Base-by-base conservation (phyloP, 305 asterid genomes). In the Fraxinus platypoda region DNA sequence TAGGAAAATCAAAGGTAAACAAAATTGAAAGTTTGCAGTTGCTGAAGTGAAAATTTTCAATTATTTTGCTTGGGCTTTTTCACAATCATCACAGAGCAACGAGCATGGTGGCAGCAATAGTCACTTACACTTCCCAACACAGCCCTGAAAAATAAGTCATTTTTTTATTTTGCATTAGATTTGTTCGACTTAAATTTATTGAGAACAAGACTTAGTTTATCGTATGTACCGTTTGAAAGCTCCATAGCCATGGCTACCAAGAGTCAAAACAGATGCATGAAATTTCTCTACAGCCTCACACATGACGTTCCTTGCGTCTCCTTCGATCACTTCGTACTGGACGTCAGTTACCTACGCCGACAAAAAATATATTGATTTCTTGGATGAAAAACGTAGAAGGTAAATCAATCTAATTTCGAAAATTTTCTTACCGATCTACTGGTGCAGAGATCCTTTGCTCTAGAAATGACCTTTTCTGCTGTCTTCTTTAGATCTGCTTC, bases 81-180 rank as follows among this genome's bases (percentile, higher is more conserved):
- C 72, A 84, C 89, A 75, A 86, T 81, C 87, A 86, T 86, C 76
- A 86, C 89, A 54, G 87, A 78, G 83, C 89, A 86, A 75, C 75
- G 85, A 37, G 89, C 89, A 74, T 86, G 87, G 78, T 86, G 89
- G 37, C 87, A 46, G 81, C 87, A 81, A 52, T 83, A 84, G 74
- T 86, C 89, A 76, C 89, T 86, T 37, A 86, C 89, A 41, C 89
- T 86, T 21, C 89, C 89, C 75, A 86, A 59, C 59, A 86, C 80
- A 38, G 87, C 89, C 84, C 87, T 84, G 84, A 62, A 46, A 54
- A 8, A 3, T 30, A 3, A 11, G 17, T 7, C 9, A 57, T 17
- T 19, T 57, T 57, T 1, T 8, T 2, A 38, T 12, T 13, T 64
- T 25, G 6, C n/a, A 64, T 25, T 66, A 66, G 74, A 66, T 1